Evolutionary conservation across 139 green algal genomes (phyloP).

Genomic region (Volvox reticuliferus): DNA sequence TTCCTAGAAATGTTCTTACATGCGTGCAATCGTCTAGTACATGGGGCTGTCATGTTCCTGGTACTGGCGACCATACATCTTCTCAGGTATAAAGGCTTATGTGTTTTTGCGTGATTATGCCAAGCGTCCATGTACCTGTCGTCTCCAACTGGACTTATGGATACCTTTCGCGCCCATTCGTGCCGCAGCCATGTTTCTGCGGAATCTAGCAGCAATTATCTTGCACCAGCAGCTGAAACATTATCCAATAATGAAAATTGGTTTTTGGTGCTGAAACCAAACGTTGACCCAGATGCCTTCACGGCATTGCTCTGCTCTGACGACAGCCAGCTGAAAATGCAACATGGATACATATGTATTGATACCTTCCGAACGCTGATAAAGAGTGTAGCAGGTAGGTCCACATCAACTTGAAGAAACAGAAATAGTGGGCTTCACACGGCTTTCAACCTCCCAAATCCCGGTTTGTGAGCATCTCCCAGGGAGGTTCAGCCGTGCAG

Average conservation of each 20-base stretch:
- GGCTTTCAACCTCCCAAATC: neutral
- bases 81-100: neutral
- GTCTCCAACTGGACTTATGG: neutral
- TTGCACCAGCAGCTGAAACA: neutral
- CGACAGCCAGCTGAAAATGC: neutral
- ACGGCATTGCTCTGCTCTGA: neutral
- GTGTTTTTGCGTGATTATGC: neutral
- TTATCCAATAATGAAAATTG: neutral
- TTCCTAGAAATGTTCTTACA: no score
- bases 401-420: neutral
- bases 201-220: neutral
- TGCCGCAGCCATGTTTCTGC: neutral
- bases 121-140: neutral
- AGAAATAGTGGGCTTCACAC: neutral
- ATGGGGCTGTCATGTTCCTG: neutral
- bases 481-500: conserved; percentile 46
- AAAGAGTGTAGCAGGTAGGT: conserved; percentile 3
- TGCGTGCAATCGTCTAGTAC: no score
- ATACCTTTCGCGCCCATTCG: neutral
- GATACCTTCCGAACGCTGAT: neutral
- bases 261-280: conserved; percentile 1
- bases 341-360: neutral
- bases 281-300: neutral
- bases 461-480: neutral
- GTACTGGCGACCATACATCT: neutral